Evolutionary conservation across 2,329 filamentous ascomycete species (phyloP).

Genomic region (Chaetoscypha palmicola): DNA sequence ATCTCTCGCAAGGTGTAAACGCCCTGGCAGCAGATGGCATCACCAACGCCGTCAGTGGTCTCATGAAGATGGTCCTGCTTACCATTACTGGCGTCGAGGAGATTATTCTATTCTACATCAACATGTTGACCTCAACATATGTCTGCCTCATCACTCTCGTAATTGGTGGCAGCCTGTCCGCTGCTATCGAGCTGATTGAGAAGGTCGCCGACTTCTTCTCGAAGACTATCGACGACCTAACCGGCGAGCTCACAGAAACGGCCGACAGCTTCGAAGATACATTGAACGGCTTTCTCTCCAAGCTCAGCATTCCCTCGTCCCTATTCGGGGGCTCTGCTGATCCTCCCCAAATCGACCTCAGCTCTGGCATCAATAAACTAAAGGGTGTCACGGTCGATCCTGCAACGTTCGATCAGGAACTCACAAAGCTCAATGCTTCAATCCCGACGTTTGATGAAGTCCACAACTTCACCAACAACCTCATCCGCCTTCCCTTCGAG

Average conservation of each 20-base stretch:
- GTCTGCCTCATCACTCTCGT: conserved; percentile 82
- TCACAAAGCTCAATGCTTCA: conserved; percentile 66
- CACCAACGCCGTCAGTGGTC: conserved; percentile 69
- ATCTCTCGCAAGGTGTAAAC: conserved; percentile 84
- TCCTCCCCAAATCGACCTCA: conserved; percentile 57
- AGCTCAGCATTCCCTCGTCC: conserved; percentile 43
- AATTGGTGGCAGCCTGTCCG: conserved; percentile 70
- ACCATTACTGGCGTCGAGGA: conserved; percentile 77
- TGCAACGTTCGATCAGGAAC: conserved; percentile 57
- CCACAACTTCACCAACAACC: conserved; percentile 69
- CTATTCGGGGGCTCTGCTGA: conserved; percentile 36
- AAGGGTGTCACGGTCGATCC: conserved; percentile 63
- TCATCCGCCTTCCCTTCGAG: conserved; percentile 74
- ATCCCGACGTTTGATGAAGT: conserved; percentile 81
- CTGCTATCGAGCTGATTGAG: conserved; percentile 55
- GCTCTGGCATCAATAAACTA: conserved; percentile 56
- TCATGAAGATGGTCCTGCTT: conserved; percentile 73
- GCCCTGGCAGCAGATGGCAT: conserved; percentile 73
- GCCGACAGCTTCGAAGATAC: conserved; percentile 50
- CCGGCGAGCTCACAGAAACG: conserved; percentile 39
- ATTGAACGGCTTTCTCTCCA: conserved; percentile 49
- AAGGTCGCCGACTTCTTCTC: conserved; percentile 56
- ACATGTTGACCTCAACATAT: conserved; percentile 85
- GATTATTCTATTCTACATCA: conserved; percentile 86
- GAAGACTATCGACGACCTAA: conserved; percentile 40